Percentiles rank a stretch among this genome's conserved stretches.
phyloP scores from a whole-genome alignment of 345 rosid genomes.

The Boechera stricta region DNA sequence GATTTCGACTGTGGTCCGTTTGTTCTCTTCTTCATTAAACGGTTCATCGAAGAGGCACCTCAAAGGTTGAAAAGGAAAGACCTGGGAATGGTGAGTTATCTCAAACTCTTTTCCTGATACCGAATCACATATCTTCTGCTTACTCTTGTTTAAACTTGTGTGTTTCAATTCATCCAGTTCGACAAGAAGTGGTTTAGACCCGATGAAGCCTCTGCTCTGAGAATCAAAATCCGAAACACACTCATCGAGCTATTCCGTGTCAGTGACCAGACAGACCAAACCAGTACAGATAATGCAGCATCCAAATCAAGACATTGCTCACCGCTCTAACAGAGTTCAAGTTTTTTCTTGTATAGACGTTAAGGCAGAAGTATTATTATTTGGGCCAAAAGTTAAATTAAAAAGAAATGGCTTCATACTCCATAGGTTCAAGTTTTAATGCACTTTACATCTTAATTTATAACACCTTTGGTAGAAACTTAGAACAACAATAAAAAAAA shows the following conservation, averaged over 20 bases:
- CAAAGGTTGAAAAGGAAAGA: conserved; percentile 80
- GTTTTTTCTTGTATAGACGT: conserved; percentile 9
- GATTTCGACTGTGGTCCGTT: conserved; percentile 95
- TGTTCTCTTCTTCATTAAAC: conserved; percentile 85
- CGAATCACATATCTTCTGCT: neutral
- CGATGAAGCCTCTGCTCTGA: conserved; percentile 81
- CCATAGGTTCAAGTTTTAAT: conserved; percentile 6
- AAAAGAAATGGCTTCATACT: neutral
- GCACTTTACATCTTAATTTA: neutral
- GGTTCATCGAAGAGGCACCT: conserved; percentile 84
- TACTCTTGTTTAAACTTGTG: conserved; percentile 22
- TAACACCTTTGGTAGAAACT: neutral
- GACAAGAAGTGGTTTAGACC: conserved; percentile 89
- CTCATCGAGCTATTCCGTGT: conserved; percentile 59
- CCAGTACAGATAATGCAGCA: conserved; percentile 29
- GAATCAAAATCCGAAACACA: conserved; percentile 61
- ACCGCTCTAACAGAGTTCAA: conserved; percentile 16
- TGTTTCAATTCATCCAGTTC: conserved; percentile 52
- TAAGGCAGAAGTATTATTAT: neutral
- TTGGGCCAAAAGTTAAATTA: conserved; percentile 1
- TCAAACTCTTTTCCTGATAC: conserved; percentile 9
- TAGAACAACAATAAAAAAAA: neutral
- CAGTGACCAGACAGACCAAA: conserved; percentile 26
- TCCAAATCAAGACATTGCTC: conserved; percentile 25
- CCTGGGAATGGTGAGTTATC: conserved; percentile 65